Conservation (phyloP, 495 filamentous ascomycete species). For the Talaromyces liani region DNA sequence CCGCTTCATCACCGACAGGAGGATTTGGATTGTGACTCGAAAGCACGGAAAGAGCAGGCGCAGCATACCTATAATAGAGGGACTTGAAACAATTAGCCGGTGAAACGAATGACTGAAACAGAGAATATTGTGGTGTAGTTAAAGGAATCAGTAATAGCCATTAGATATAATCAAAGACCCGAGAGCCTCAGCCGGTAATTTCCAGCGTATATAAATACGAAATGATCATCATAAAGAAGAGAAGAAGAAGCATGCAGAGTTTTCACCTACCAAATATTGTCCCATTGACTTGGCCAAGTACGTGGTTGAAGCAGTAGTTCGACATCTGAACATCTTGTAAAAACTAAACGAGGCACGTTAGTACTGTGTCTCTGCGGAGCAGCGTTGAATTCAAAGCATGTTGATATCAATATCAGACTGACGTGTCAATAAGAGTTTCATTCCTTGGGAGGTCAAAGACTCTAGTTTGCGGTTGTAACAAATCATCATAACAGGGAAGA, state of each 20-base stretch:
- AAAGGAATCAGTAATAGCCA: constrained; percentile 79
- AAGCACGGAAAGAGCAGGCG: neutral
- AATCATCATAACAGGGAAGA: constrained; percentile 51
- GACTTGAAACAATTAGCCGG: constrained; percentile 4
- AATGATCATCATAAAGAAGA: constrained; percentile 65
- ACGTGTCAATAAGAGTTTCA: constrained; percentile 97
- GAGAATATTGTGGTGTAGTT: neutral
- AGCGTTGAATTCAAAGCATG: neutral
- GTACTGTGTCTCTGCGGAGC: neutral
- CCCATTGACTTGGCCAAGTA: neutral
- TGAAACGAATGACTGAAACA: neutral
- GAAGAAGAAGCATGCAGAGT: constrained; percentile 3
- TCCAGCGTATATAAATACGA: constrained; percentile 87
- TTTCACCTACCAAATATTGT: constrained; percentile 1
- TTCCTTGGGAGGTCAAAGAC: constrained; percentile 92
- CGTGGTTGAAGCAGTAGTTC: neutral
- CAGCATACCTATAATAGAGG: constrained; percentile 11
- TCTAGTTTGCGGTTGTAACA: constrained; percentile 98
- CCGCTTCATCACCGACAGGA: constrained; percentile 80
- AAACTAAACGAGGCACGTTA: neutral
- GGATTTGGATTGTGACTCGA: neutral
- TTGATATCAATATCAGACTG: constrained; percentile 73
- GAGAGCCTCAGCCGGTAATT: constrained; percentile 97
- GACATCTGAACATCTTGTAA: neutral
- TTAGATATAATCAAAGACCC: constrained; percentile 67